Conservation (phyloP, 1,284 basidiomycete genomes). For the Nidula niveotomentosa region DNA sequence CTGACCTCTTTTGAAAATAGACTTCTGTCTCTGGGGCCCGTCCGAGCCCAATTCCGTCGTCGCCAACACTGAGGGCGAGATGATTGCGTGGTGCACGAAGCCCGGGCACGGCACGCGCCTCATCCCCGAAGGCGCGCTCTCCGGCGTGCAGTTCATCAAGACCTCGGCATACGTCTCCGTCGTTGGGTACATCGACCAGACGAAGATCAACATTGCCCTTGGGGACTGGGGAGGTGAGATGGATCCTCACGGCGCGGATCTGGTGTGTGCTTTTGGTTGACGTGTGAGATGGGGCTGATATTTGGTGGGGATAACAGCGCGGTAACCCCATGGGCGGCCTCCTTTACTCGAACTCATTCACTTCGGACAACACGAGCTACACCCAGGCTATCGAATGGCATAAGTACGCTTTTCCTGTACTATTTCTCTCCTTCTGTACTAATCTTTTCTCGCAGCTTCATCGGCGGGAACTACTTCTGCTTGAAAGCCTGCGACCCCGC, state of each 20-base stretch:
- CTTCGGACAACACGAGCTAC: slow-evolving; percentile 35
- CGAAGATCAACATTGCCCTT: slow-evolving; percentile 47
- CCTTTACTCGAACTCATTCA: slow-evolving; percentile 60
- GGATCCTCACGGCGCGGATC: slow-evolving; percentile 65
- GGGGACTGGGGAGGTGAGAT: slow-evolving; percentile 72
- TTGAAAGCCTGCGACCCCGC: slow-evolving; percentile 62
- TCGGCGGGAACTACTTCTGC: slow-evolving; percentile 57
- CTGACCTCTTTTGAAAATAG: slow-evolving; percentile 18
- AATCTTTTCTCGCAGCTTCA: slow-evolving; percentile 40
- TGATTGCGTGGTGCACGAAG: slow-evolving; percentile 65
- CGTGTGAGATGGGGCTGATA: background rate
- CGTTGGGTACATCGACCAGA: slow-evolving; percentile 66
- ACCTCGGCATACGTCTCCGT: slow-evolving; percentile 65
- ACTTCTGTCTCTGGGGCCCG: slow-evolving; percentile 59
- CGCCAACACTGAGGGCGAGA: slow-evolving; percentile 56
- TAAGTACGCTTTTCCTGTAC: slow-evolving; percentile 35
- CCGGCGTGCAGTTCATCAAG: slow-evolving; percentile 53
- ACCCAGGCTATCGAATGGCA: slow-evolving; percentile 61
- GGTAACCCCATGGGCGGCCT: slow-evolving; percentile 67
- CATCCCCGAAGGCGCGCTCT: slow-evolving; percentile 49
- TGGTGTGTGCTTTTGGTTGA: slow-evolving; percentile 28
- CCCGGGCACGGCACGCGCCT: slow-evolving; percentile 54
- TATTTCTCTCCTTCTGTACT: background rate
- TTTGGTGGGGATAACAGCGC: slow-evolving; percentile 38
- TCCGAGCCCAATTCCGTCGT: slow-evolving; percentile 43